Evolutionary conservation across 176 grass and related monocot species (phyloP), one percentile per base, ranked within the genome.

Genomic region (Ananas comosus): DNA sequence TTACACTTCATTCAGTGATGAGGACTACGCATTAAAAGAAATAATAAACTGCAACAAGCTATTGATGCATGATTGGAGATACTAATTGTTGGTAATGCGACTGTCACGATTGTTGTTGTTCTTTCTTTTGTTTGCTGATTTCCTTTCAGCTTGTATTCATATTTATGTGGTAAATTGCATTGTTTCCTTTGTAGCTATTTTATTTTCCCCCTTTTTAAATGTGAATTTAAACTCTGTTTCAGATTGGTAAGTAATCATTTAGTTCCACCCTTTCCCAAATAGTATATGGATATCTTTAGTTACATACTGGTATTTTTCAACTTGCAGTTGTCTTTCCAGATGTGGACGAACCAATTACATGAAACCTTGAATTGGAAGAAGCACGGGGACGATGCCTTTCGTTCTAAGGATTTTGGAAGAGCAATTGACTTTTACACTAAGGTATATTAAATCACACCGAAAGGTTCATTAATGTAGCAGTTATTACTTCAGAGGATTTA

Each of bases 301-400:
- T 14, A n/a, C 12, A 18, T 72, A 13, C 49, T 80, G 58, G 10
- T 53, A 53, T 61, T 51, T 14, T 83, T 57, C 53, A 67, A 71
- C 64, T 72, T 80, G 71, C 82, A 96, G 88, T 33, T 88, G 6
- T 91, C 92, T 67, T 88, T 96, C 19, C 85, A 88, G 54, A 80
- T 89, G 27, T 96, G 91, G 91, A 91, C 83, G 12, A 82, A 83
- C 51, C 80, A 96, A 80, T 57, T 88, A 28, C 82, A 84, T 68
- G 88, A 91, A 42, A 86, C 79, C 50, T 71, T 96, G 29, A 69
- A 80, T 51, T 72, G 82, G 29, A 91, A 86, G 80, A 96, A 79
- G 64, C 69, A 75, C 67, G 92, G 72, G n/a, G 85, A 96, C 13
- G 72, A 27, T 73, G 92, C 92, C 56, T 96, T 96, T 24, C 57